Evolutionary conservation across 208 protist genomes (phyloP).

Genomic region (Acanthamoeba triangularis): DNA sequence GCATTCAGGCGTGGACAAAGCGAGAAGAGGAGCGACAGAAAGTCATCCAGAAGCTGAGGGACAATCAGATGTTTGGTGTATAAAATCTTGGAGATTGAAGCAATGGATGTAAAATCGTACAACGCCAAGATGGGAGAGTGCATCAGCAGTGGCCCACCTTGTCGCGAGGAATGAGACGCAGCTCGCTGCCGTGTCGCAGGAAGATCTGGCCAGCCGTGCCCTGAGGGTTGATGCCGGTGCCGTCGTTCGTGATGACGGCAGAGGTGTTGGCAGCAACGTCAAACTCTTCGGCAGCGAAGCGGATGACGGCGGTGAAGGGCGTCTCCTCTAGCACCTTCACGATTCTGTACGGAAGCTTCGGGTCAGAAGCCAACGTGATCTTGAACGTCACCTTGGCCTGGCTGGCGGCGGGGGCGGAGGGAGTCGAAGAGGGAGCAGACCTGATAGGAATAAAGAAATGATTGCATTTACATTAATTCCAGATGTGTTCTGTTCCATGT

Average conservation of each 20-base stretch:
- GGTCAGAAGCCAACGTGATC: conserved; percentile 93
- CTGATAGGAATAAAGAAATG: neutral
- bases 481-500: neutral
- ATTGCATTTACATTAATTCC: neutral
- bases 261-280: conserved; percentile 82
- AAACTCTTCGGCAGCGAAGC: conserved; percentile 96
- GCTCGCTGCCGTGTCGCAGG: conserved; percentile 97
- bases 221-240: conserved; percentile 97
- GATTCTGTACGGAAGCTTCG: conserved; percentile 91
- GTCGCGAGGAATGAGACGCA: conserved; percentile 97
- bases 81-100: neutral
- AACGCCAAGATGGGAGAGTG: neutral
- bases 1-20: conserved; percentile 9
- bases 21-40: conserved; percentile 62
- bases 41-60: conserved; percentile 8
- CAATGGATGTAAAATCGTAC: neutral
- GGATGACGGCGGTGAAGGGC: conserved; percentile 97
- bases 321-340: conserved; percentile 96
- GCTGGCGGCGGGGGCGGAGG: neutral
- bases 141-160: conserved; percentile 91
- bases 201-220: conserved; percentile 93
- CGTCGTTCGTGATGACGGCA: conserved; percentile 92
- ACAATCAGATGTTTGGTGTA: conserved; percentile 8
- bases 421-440: neutral
- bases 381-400: conserved; percentile 89